Percentiles rank a stretch among this genome's conserved stretches.
phyloP scores from a whole-genome alignment of 2,329 filamentous ascomycete species.

The Fusarium drepaniforme region DNA sequence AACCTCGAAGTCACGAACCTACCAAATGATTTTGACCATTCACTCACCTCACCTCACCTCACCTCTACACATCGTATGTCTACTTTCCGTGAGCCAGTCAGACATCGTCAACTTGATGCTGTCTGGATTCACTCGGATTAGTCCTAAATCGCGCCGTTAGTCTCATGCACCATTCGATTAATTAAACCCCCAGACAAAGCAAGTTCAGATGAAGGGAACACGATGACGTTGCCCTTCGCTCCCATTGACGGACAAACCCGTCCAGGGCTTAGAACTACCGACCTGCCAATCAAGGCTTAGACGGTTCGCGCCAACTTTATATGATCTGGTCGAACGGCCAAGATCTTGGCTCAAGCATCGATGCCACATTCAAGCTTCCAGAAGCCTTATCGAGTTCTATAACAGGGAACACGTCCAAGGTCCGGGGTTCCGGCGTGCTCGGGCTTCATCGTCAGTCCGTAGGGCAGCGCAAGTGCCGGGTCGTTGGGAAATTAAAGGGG shows the following conservation, averaged over 20 bases:
- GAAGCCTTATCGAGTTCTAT: neutral
- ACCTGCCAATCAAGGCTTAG: neutral
- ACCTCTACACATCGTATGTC: neutral
- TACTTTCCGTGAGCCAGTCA: accelerated
- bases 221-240: neutral
- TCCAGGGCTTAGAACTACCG: neutral
- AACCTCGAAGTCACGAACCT: neutral
- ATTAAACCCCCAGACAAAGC: neutral
- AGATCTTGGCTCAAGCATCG: neutral
- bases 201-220: neutral
- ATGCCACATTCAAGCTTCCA: neutral
- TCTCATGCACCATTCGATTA: neutral
- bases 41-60: neutral
- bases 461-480: neutral
- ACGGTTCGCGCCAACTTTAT: neutral
- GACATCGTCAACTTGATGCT: neutral
- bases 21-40: neutral
- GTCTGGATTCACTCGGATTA: neutral
- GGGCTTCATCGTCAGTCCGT: neutral
- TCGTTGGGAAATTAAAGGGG: neutral
- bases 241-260: neutral
- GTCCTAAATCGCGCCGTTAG: no score
- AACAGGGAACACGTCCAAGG: neutral
- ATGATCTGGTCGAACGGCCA: neutral
- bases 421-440: neutral